Percentiles rank a stretch among this genome's conserved stretches.
phyloP scores from a whole-genome alignment of 768 basidiomycete species.

The Agrocybe praecox region DNA sequence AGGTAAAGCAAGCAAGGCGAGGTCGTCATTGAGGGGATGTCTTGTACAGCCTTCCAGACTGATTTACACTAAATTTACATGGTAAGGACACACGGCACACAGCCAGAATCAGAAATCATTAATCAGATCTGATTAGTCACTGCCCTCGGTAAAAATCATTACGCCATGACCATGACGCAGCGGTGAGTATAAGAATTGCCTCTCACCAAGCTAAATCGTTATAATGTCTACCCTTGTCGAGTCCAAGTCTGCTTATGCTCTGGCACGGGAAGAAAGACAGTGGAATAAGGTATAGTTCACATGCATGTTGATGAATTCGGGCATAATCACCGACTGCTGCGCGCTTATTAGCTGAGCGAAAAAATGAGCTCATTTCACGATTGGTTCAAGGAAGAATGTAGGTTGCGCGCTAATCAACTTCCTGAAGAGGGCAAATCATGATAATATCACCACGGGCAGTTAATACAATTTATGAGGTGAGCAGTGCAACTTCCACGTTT shows the following conservation, averaged over 20 bases:
- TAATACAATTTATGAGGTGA: slow-evolving; percentile 46
- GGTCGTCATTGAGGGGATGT: too few relatives aligned
- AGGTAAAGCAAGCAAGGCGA: too few relatives aligned
- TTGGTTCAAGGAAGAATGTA: slow-evolving; percentile 53
- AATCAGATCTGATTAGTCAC: too few relatives aligned
- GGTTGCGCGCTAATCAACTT: slow-evolving; percentile 10
- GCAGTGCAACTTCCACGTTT: not conserved
- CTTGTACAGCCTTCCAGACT: too few relatives aligned
- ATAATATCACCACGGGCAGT: slow-evolving; percentile 37
- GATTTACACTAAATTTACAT: too few relatives aligned
- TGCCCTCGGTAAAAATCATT: too few relatives aligned
- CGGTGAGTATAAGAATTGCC: too few relatives aligned
- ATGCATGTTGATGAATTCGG: not conserved
- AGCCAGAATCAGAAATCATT: too few relatives aligned
- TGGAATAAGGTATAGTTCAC: slow-evolving; percentile 24
- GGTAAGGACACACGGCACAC: too few relatives aligned
- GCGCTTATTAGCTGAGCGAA: slow-evolving; percentile 24
- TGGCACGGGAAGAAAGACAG: slow-evolving; percentile 22
- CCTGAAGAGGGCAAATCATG: not conserved
- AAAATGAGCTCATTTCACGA: slow-evolving; percentile 40
- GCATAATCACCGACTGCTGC: not conserved
- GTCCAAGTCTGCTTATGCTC: not conserved
- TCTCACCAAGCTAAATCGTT: too few relatives aligned
- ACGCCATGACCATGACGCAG: too few relatives aligned
- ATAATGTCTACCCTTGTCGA: not conserved